Conservation (phyloP, 495 filamentous ascomycete species). For the Aspergillus cavernicola region DNA sequence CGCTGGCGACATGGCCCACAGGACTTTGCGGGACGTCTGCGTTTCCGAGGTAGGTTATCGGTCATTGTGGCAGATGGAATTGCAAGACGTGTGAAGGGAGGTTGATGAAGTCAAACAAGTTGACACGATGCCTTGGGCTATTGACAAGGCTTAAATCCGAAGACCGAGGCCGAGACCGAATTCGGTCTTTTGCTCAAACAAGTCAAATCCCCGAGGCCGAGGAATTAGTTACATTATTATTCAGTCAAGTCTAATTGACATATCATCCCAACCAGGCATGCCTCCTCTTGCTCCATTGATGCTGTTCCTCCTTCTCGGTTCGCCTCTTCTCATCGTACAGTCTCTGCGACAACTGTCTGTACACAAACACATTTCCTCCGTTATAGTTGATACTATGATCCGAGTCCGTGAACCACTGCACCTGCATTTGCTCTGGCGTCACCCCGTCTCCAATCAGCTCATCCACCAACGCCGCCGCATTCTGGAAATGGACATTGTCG, state of each 20-base stretch:
- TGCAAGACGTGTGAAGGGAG: not conserved
- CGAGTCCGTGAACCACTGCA: constrained; percentile 22
- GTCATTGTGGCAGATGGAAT: not conserved
- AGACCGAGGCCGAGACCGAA: not conserved
- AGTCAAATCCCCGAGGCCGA: not conserved
- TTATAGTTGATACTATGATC: constrained; percentile 19
- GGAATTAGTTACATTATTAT: not conserved
- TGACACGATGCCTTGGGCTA: no score
- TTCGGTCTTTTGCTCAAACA: not conserved
- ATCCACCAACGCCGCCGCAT: constrained; percentile 18
- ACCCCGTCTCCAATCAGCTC: constrained; percentile 13
- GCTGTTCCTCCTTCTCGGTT: not conserved
- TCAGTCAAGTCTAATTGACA: not conserved
- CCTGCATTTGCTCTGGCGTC: constrained; percentile 17
- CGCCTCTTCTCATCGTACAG: constrained; percentile 17
- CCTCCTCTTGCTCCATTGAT: constrained; percentile 16
- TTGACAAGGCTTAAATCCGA: no score
- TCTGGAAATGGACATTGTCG: constrained; percentile 24
- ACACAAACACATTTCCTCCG: constrained; percentile 14
- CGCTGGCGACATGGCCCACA: constrained; percentile 41
- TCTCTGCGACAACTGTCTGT: constrained; percentile 14
- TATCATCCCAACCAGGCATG: not conserved
- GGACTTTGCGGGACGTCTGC: constrained; percentile 37
- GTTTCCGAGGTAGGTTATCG: constrained; percentile 19
- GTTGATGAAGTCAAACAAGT: not conserved